A percentile compares a stretch with the other conserved stretches of the same genome.
phyloP scores from a whole-genome alignment of 2,329 filamentous ascomycete genomes.

The Aspergillus latus region DNA sequence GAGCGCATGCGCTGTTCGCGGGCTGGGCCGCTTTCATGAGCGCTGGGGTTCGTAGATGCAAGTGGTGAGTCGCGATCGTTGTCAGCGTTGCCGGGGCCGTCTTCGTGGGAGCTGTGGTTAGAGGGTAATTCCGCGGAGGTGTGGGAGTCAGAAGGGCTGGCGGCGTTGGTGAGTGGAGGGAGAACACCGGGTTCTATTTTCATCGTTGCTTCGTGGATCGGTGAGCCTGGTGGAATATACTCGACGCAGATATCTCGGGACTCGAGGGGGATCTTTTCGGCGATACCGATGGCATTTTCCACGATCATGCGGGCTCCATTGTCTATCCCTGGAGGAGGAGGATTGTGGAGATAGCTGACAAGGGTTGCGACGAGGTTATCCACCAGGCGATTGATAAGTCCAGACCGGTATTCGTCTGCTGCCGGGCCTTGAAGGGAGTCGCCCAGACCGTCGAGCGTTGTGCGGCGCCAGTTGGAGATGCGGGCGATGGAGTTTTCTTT shows the following conservation, averaged over 20 bases:
- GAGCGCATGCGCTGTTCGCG: slow-evolving; percentile 39
- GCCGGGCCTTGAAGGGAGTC: slow-evolving; percentile 66
- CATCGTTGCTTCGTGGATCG: slow-evolving; percentile 73
- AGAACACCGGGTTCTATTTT: slow-evolving; percentile 69
- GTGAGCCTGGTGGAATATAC: slow-evolving; percentile 76
- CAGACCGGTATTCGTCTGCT: slow-evolving; percentile 64
- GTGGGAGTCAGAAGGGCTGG: slow-evolving; percentile 17
- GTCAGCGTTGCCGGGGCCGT: background rate
- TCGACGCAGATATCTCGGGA: slow-evolving; percentile 85
- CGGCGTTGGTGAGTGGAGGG: slow-evolving; percentile 53
- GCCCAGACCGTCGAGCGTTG: slow-evolving; percentile 87
- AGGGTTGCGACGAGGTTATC: slow-evolving; percentile 67
- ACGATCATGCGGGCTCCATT: slow-evolving; percentile 90
- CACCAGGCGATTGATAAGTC: slow-evolving; percentile 70
- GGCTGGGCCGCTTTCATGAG: background rate
- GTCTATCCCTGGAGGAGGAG: slow-evolving; percentile 76
- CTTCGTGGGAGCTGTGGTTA: background rate
- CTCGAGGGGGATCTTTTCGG: slow-evolving; percentile 82
- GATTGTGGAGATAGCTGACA: slow-evolving; percentile 71
- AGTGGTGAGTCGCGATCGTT: background rate
- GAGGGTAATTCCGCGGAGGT: slow-evolving; percentile 24
- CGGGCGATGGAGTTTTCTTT: slow-evolving; percentile 84
- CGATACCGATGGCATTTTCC: slow-evolving; percentile 82
- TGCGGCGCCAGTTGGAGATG: slow-evolving; percentile 88
- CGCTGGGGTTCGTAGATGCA: background rate